A percentile compares a stretch with the other conserved stretches of the same genome.
These are phyloP conservation scores for Scedosporium boydii DNA, from an alignment of 2,329 filamentous ascomycete species.

Conservation along the genomic window DNA sequence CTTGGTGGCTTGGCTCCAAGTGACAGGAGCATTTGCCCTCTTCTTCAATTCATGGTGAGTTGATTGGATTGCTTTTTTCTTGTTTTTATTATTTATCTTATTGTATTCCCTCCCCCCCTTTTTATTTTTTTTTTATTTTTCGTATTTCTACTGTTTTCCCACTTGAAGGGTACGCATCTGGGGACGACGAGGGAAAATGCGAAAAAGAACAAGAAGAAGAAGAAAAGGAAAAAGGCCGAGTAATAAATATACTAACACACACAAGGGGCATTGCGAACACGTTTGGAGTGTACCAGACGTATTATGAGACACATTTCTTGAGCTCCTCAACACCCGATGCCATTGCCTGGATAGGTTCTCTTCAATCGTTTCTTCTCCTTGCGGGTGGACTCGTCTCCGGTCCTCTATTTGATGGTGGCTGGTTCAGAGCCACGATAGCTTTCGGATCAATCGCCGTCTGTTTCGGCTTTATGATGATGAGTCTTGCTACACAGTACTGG, in stretches of 20 bases:
- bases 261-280: slow-evolving; percentile 23
- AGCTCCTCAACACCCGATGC: slow-evolving; percentile 14
- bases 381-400: slow-evolving; percentile 25
- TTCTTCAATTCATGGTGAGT: slow-evolving; percentile 24
- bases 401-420: slow-evolving; percentile 28
- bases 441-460: slow-evolving; percentile 23
- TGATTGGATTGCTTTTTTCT: too few species aligned
- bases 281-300: slow-evolving; percentile 26
- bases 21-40: slow-evolving; percentile 22
- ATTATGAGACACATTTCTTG: slow-evolving; percentile 21
- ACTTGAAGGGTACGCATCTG: background rate
- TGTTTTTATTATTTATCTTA: too few species aligned
- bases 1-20: slow-evolving; percentile 24
- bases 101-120: too few species aligned
- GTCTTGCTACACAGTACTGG: slow-evolving; percentile 27
- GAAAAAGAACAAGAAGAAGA: too few species aligned
- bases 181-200: too few species aligned
- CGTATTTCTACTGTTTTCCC: background rate
- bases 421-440: slow-evolving; percentile 21
- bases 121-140: too few species aligned
- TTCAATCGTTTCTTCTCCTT: slow-evolving; percentile 27
- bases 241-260: background rate
- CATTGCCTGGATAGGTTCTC: slow-evolving; percentile 27
- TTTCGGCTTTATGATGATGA: slow-evolving; percentile 28
- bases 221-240: too few species aligned